These are phyloP conservation scores for Anthoceros angustus DNA, from an alignment of 225 moss, liverwort and hornwort species.

Conservation along the genomic window DNA sequence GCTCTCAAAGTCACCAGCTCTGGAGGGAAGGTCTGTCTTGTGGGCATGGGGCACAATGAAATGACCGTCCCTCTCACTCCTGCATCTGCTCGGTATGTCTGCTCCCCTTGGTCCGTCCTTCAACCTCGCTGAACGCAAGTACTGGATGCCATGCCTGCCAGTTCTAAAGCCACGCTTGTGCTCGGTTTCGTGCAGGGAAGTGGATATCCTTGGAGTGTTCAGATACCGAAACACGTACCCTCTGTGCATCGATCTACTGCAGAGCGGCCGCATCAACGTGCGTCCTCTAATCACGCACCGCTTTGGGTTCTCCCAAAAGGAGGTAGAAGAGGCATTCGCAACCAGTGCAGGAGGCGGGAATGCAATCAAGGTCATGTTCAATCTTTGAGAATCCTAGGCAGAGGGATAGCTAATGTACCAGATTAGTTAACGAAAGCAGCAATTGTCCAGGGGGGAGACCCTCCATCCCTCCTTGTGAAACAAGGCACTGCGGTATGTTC, in stretches of 20 bases:
- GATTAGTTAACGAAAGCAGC: too few relatives aligned
- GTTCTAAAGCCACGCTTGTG: background rate
- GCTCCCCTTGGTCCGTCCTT: background rate
- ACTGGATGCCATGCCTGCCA: too few relatives aligned
- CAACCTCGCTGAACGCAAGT: background rate
- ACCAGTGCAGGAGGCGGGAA: conserved; percentile 35
- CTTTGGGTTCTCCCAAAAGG: conserved; percentile 47
- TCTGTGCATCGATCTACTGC: conserved; percentile 37
- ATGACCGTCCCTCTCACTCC: background rate
- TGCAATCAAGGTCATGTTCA: conserved; percentile 90
- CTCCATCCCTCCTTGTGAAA: too few relatives aligned
- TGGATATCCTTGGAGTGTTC: conserved; percentile 52
- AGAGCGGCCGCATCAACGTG: conserved; percentile 39
- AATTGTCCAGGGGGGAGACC: too few relatives aligned
- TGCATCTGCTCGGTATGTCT: background rate
- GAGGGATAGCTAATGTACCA: too few relatives aligned
- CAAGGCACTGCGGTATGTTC: too few relatives aligned
- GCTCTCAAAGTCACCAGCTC: background rate
- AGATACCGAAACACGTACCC: conserved; percentile 82
- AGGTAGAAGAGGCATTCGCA: conserved; percentile 50
- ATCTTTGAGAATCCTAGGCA: conserved; percentile 19
- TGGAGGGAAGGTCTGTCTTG: conserved; percentile 2
- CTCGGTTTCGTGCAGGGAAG: conserved; percentile 36
- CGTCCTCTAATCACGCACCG: conserved; percentile 65
- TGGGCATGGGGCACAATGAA: background rate